These are phyloP conservation scores for Neoboletus brunneissimus DNA, from an alignment of 768 basidiomycete genomes.

Conservation along the genomic window DNA sequence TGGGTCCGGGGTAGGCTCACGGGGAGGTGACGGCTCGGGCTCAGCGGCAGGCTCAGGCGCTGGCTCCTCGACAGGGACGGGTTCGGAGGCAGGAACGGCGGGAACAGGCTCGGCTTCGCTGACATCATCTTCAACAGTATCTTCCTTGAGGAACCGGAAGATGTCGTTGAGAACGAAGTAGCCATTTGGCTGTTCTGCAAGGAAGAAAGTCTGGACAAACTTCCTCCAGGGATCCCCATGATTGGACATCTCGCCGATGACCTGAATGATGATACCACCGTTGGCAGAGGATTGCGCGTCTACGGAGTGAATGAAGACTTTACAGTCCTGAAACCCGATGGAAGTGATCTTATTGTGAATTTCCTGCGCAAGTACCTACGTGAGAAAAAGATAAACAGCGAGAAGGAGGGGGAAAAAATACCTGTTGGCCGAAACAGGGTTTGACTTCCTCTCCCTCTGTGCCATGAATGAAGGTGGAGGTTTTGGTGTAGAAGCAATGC, in stretches of 20 bases:
- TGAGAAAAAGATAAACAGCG: slow-evolving; percentile 1
- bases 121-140: slow-evolving; percentile 78
- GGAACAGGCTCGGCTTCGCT: slow-evolving; percentile 43
- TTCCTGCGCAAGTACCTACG: slow-evolving; percentile 54
- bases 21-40: slow-evolving; percentile 31
- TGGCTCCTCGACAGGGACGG: slow-evolving; percentile 34
- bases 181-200: slow-evolving; percentile 97
- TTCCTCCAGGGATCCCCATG: slow-evolving; percentile 90
- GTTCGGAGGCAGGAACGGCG: slow-evolving; percentile 33
- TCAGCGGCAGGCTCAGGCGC: slow-evolving; percentile 29
- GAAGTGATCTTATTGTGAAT: slow-evolving; percentile 95
- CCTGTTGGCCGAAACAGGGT: slow-evolving; percentile 91
- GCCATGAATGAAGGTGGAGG: slow-evolving; percentile 94
- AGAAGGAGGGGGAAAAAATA: slow-evolving; percentile 35
- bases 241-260: slow-evolving; percentile 99
- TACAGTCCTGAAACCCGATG: slow-evolving; percentile 94
- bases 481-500: slow-evolving; percentile 99
- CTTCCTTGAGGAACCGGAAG: slow-evolving; percentile 99
- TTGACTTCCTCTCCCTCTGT: slow-evolving; percentile 93
- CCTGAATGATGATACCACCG: slow-evolving; percentile 97
- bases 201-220: slow-evolving; percentile 99
- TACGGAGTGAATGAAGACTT: slow-evolving; percentile 98
- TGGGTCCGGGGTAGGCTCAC: slow-evolving; percentile 30
- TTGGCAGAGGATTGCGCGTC: slow-evolving; percentile 95
- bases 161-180: slow-evolving; percentile 99